Evolutionary conservation across 495 filamentous ascomycete genomes (phyloP).

Genomic region (Penicillium alfredii): DNA sequence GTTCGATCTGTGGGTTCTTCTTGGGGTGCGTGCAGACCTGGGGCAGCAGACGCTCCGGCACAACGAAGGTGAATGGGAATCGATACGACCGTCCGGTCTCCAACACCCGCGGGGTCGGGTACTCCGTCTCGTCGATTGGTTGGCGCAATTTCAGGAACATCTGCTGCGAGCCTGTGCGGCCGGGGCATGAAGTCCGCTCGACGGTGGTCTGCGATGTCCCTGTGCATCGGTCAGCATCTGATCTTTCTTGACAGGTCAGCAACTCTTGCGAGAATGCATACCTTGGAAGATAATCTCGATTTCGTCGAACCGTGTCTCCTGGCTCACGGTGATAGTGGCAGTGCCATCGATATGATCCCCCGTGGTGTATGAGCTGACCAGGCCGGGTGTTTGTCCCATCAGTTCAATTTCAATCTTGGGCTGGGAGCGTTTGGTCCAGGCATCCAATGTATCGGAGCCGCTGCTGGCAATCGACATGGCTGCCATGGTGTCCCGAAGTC

Average conservation of each 20-base stretch:
- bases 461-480: constrained; percentile 25
- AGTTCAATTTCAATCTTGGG: constrained; percentile 35
- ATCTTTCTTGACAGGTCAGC: constrained; percentile 23
- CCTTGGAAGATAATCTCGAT: constrained; percentile 80
- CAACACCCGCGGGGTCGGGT: constrained; percentile 64
- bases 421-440: constrained; percentile 22
- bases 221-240: constrained; percentile 24
- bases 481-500: constrained; percentile 9
- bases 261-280: constrained; percentile 19
- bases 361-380: constrained; percentile 51
- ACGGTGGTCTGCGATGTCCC: constrained; percentile 45
- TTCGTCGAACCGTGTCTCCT: constrained; percentile 70
- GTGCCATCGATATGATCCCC: constrained; percentile 55
- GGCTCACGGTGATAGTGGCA: constrained; percentile 52
- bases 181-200: constrained; percentile 45
- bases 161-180: constrained; percentile 48
- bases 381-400: constrained; percentile 26
- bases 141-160: constrained; percentile 77
- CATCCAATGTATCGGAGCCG: constrained; percentile 25
- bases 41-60: constrained; percentile 66
- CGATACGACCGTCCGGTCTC: constrained; percentile 60
- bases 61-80: constrained; percentile 82
- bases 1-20: constrained; percentile 52
- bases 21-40: constrained; percentile 55
- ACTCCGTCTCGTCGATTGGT: constrained; percentile 62